Conservation (phyloP, 2,329 filamentous ascomycete species). For the Verticillium longisporum region DNA sequence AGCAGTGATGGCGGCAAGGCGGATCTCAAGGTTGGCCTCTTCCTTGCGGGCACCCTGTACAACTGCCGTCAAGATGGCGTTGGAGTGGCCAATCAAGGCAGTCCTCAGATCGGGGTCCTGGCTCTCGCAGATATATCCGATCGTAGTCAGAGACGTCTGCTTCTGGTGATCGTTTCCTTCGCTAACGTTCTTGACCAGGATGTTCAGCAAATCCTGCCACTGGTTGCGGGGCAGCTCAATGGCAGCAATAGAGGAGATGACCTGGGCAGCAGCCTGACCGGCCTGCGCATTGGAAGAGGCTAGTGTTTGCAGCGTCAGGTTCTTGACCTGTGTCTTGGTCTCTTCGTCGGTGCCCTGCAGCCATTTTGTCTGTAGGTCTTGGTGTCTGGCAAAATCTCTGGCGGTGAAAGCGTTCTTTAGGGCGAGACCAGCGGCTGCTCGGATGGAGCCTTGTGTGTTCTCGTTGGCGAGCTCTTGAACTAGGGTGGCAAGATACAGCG, state of each 20-base stretch:
- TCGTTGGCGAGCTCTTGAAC: conserved; percentile 94
- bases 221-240: conserved; percentile 91
- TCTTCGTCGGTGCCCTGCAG: conserved; percentile 71
- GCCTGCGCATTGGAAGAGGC: conserved; percentile 72
- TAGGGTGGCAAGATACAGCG: conserved; percentile 86
- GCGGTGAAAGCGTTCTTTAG: conserved; percentile 98
- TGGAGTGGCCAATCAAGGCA: conserved; percentile 79
- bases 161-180: conserved; percentile 82
- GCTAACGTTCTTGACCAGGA: conserved; percentile 87
- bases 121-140: conserved; percentile 97
- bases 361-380: conserved; percentile 92
- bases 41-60: conserved; percentile 97
- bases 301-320: conserved; percentile 82
- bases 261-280: conserved; percentile 85
- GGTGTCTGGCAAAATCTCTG: conserved; percentile 79
- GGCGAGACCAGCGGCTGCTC: conserved; percentile 90
- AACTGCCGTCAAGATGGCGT: conserved; percentile 94
- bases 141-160: conserved; percentile 89
- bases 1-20: conserved; percentile 85
- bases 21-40: conserved; percentile 85
- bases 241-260: conserved; percentile 88
- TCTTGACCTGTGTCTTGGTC: conserved; percentile 83
- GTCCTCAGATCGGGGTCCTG: conserved; percentile 82
- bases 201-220: conserved; percentile 87
- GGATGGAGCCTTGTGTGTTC: conserved; percentile 71